Evolutionary conservation across 2,329 filamentous ascomycete species (phyloP), one percentile per base, ranked within the genome.

Genomic region (Aspergillus puulaauensis): DNA sequence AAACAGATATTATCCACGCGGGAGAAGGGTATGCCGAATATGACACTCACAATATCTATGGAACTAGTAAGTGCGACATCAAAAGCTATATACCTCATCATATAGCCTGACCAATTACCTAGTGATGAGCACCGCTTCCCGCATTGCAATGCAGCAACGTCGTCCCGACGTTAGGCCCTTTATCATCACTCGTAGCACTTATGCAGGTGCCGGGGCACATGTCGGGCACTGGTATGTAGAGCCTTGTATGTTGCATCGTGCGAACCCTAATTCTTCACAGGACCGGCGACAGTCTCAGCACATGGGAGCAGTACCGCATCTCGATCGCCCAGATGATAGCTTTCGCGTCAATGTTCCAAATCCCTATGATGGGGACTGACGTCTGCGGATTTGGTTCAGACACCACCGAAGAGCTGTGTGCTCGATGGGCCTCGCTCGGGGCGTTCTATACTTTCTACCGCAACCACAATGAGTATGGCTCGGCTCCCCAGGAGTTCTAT

Each of bases 11-110:
- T 8, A 80, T 87, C 8, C 88, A 91, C 70, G 62, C 67, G 2
- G 80, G 85, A 43, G 80, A 85, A 44, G 88, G 88, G 12, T 73
- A 86, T 39, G 78, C 80, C 19, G 85, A 90, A 71, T 91, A 90
- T 68, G 90, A 93, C 64, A 89, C 86, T 0, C 90, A 93, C 71
- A 92, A 92, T 64, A 73, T 92, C 1, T 91, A 90, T 70, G 90
- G 90, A 1, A 83, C 84, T 7, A 86, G 75, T 77, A 69, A 70
- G 76, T 70, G 1, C 7, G 9, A 8, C 15, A 9, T 3, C 5
- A 37, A 37, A 37, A n/a, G 6, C 7, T 17, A 3, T 17, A 14
- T 14, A n/a, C 17, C 6, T 31, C 15, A 19, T 7, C 11, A 11
- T 8, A 27, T 37, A 35, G 8, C 46, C 56, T 61, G 41, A 63